Evolutionary conservation across 192 early-diverging fungal genomes (phyloP).

Genomic region (Podila epigama): DNA sequence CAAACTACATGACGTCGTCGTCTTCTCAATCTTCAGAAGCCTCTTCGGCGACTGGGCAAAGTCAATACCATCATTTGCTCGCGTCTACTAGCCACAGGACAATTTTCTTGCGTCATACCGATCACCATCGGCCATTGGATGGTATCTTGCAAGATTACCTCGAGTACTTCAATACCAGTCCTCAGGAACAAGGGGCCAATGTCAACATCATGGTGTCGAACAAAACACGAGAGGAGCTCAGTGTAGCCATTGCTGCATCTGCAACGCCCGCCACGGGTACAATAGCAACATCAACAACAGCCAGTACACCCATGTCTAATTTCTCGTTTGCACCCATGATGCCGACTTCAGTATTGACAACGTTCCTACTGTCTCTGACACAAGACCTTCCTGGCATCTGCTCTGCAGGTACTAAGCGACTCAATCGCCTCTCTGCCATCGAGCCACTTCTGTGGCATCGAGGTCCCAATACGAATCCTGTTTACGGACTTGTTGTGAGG

Average conservation of each 20-base stretch:
- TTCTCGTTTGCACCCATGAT: constrained; percentile 58
- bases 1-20: background rate
- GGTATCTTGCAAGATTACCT: constrained; percentile 52
- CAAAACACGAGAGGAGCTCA: constrained; percentile 24
- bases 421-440: constrained; percentile 18
- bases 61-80: background rate
- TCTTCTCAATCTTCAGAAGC: background rate
- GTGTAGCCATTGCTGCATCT: constrained; percentile 3
- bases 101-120: constrained; percentile 55
- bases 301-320: background rate
- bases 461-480: constrained; percentile 66
- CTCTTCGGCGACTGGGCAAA: too few species aligned
- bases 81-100: constrained; percentile 24
- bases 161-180: constrained; percentile 12
- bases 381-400: constrained; percentile 53
- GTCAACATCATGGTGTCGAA: constrained; percentile 26
- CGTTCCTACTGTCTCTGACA: constrained; percentile 44
- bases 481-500: constrained; percentile 62
- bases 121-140: constrained; percentile 43
- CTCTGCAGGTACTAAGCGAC: constrained; percentile 48
- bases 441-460: constrained; percentile 63
- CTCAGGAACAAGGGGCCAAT: background rate
- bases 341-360: constrained; percentile 53
- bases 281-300: background rate
- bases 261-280: background rate